Percentiles rank a stretch among this genome's conserved stretches.
These are phyloP conservation scores for Pleoardoris graminearum DNA, from an alignment of 2,329 filamentous ascomycete genomes.

Conservation along the genomic window DNA sequence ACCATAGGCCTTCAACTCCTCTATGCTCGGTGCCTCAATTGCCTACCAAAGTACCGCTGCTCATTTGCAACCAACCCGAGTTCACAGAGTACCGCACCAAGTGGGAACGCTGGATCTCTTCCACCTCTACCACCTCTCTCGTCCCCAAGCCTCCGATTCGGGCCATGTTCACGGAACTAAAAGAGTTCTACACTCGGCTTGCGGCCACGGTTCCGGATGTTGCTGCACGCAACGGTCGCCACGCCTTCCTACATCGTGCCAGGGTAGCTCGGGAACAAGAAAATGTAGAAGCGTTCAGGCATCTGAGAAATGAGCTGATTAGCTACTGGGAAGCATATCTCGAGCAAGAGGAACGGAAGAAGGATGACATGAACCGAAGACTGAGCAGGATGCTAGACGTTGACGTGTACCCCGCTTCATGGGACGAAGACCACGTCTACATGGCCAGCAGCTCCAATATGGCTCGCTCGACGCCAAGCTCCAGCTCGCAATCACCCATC, in stretches of 20 bases:
- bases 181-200: conserved; percentile 35
- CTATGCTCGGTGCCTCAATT: conserved; percentile 33
- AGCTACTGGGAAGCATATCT: conserved; percentile 34
- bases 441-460: background rate
- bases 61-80: conserved; percentile 16
- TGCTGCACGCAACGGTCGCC: conserved; percentile 12
- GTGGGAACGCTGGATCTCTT: conserved; percentile 27
- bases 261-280: conserved; percentile 41
- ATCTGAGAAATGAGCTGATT: conserved; percentile 33
- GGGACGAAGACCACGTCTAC: conserved; percentile 9
- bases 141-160: conserved; percentile 29
- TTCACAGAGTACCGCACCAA: conserved; percentile 28
- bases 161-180: conserved; percentile 40
- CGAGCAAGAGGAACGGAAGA: conserved; percentile 28
- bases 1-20: conserved; percentile 4
- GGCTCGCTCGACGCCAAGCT: background rate
- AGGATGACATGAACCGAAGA: conserved; percentile 22
- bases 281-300: conserved; percentile 33
- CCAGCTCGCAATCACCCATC: conserved; percentile 9
- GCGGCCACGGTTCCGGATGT: conserved; percentile 20
- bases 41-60: conserved; percentile 18
- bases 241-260: conserved; percentile 38
- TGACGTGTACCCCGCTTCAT: conserved; percentile 29
- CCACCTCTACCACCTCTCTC: conserved; percentile 9
- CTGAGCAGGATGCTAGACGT: conserved; percentile 27